These are phyloP conservation scores for Ceratocystis cacaofunesta DNA, from an alignment of 2,329 filamentous ascomycete genomes.

Conservation along the genomic window DNA sequence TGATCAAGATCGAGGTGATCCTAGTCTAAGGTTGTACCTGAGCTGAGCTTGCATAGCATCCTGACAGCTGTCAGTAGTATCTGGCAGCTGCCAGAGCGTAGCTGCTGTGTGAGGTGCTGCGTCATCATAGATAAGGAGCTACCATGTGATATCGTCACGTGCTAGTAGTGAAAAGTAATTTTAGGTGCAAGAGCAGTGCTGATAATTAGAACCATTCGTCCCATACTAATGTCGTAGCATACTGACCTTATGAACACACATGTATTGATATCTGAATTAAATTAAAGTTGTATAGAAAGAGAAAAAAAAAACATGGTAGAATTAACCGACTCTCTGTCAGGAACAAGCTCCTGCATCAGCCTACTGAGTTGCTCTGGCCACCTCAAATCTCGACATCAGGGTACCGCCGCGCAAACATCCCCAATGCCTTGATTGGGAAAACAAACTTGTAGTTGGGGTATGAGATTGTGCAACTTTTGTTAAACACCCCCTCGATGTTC, in stretches of 20 bases:
- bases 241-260: too few species aligned
- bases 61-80: neutral
- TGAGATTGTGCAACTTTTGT: constrained; percentile 98
- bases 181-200: too few species aligned
- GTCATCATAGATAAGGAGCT: neutral
- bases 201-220: too few species aligned
- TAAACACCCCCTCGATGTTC: constrained; percentile 94
- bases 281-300: too few species aligned
- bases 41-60: neutral
- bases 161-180: too few species aligned
- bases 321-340: too few species aligned
- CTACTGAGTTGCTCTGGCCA: constrained; percentile 23
- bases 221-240: too few species aligned
- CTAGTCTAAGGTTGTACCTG: neutral
- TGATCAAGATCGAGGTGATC: neutral
- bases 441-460: constrained; percentile 99
- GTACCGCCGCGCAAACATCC: constrained; percentile 66
- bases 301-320: too few species aligned
- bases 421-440: constrained; percentile 85
- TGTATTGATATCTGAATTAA: too few species aligned
- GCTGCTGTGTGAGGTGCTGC: neutral
- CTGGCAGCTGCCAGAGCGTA: neutral
- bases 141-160: too few species aligned
- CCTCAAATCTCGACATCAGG: constrained; percentile 43
- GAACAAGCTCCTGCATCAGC: constrained; percentile 17